Evolutionary conservation across 164 flowering plant species (phyloP), one percentile per base, ranked within the genome.

Genomic region (Malania oleifera): DNA sequence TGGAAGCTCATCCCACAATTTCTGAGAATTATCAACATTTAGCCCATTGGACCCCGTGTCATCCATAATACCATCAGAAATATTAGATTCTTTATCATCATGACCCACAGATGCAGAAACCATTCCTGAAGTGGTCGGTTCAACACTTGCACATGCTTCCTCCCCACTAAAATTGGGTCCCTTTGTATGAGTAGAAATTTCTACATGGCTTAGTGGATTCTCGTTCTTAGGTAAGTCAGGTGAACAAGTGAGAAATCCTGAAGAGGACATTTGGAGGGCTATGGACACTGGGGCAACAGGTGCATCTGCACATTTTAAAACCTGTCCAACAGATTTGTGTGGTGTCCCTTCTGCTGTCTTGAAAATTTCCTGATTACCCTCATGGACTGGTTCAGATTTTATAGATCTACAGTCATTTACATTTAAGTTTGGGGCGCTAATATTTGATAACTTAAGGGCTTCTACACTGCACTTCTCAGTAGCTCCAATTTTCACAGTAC

Each of bases 321-420:
- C 45, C 44, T 35, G 41, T 34, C 44, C 17, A 58, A 62, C 48
- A 45, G 50, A 44, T 25, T 39, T 61, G n/a, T 23, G 45, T 6
- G 62, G 22, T 20, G 40, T 24, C 15, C 61, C 73, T 41, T 70
- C 66, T 12, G 12, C 43, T 14, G 41, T 25, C 19, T 52, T 77
- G 22, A 39, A 28, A 12, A 23, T 26, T 58, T 26, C 60, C 17
- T 41, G 54, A 22, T 28, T 39, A 52, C 27, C 45, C 14, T 60
- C 75, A 19, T 48, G 49, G 53, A 39, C 34, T 37, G 73, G 65
- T 71, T 82, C 85, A 60, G 71, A 64, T 64, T 78, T 80, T 46
- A 82, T 47, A 23, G 45, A 40, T 34, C 46, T 57, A 27, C 27
- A 38, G 25, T 61, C 72, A 38, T 54, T 49, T 44, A 56, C 72